phyloP scores from a whole-genome alignment of 768 basidiomycete genomes.

The Leccinellum albellum region DNA sequence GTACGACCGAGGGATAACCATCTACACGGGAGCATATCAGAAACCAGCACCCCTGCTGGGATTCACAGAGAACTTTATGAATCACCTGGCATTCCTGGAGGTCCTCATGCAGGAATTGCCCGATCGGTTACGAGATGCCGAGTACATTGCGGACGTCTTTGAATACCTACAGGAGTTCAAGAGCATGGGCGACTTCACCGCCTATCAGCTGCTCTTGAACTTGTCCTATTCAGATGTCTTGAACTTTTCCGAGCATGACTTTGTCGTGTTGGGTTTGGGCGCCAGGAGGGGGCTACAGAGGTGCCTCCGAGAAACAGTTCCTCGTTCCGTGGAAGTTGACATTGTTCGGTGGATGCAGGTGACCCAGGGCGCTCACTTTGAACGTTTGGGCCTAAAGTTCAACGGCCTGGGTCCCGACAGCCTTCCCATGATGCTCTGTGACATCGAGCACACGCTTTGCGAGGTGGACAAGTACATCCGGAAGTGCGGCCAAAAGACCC shows the following conservation, averaged over 20 bases:
- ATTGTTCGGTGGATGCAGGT: conserved; percentile 63
- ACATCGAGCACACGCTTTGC: conserved; percentile 77
- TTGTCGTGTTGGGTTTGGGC: conserved; percentile 68
- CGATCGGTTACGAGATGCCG: conserved; percentile 42
- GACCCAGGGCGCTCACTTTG: conserved; percentile 58
- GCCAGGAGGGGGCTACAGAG: conserved; percentile 62
- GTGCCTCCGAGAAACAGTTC: conserved; percentile 53
- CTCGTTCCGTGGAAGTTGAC: conserved; percentile 45
- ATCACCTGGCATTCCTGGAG: conserved; percentile 62
- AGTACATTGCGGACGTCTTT: conserved; percentile 60
- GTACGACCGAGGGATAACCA: conserved; percentile 34
- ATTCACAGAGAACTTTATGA: conserved; percentile 43
- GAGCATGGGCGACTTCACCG: conserved; percentile 70
- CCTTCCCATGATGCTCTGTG: conserved; percentile 58
- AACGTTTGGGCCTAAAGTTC: conserved; percentile 52
- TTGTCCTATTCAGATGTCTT: conserved; percentile 55
- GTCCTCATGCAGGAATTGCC: conserved; percentile 58
- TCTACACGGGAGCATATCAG: conserved; percentile 72
- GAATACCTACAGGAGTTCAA: conserved; percentile 57
- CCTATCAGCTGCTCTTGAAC: conserved; percentile 63
- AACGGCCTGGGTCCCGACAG: conserved; percentile 46
- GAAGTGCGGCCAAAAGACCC: conserved; percentile 22
- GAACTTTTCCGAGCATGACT: conserved; percentile 64
- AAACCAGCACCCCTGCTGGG: conserved; percentile 64
- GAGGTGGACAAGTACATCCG: conserved; percentile 79